A percentile compares a stretch with the other conserved stretches of the same genome.
phyloP scores from a whole-genome alignment of 2,329 filamentous ascomycete species.

The Penicillium sp. region DNA sequence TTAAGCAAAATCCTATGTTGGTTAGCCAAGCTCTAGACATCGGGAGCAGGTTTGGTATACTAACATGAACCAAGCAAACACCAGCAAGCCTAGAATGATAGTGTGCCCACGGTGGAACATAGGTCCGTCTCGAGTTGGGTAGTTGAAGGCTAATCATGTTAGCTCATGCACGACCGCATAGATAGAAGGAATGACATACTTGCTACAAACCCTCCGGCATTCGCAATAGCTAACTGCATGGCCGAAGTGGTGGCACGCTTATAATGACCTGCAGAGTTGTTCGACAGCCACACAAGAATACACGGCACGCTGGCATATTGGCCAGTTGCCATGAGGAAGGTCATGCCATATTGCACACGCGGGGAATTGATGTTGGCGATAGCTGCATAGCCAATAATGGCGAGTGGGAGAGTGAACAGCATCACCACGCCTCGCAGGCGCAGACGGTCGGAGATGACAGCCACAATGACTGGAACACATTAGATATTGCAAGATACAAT shows the following conservation, averaged over 20 bases:
- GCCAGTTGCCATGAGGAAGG: slow-evolving; percentile 66
- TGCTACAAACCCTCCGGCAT: slow-evolving; percentile 67
- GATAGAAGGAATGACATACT: slow-evolving; percentile 38
- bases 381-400: slow-evolving; percentile 65
- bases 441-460: slow-evolving; percentile 62
- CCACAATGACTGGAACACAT: slow-evolving; percentile 35
- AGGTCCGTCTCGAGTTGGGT: slow-evolving; percentile 58
- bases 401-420: slow-evolving; percentile 63
- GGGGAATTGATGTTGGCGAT: slow-evolving; percentile 59
- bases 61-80: slow-evolving; percentile 65
- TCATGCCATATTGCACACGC: slow-evolving; percentile 64
- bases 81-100: slow-evolving; percentile 60
- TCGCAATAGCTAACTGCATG: slow-evolving; percentile 66
- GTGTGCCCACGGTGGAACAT: slow-evolving; percentile 63
- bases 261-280: slow-evolving; percentile 69
- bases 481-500: neutral
- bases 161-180: too few relatives aligned
- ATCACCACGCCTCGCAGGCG: slow-evolving; percentile 62
- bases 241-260: slow-evolving; percentile 68
- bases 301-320: slow-evolving; percentile 65
- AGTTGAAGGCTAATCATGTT: slow-evolving; percentile 51
- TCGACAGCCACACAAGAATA: slow-evolving; percentile 66
- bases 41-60: slow-evolving; percentile 29
- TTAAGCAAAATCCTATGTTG: slow-evolving; percentile 57
- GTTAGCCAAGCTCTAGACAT: neutral